Evolutionary conservation across 106 monocot species (phyloP).

Genomic region (Dioscorea zingiberensis): DNA sequence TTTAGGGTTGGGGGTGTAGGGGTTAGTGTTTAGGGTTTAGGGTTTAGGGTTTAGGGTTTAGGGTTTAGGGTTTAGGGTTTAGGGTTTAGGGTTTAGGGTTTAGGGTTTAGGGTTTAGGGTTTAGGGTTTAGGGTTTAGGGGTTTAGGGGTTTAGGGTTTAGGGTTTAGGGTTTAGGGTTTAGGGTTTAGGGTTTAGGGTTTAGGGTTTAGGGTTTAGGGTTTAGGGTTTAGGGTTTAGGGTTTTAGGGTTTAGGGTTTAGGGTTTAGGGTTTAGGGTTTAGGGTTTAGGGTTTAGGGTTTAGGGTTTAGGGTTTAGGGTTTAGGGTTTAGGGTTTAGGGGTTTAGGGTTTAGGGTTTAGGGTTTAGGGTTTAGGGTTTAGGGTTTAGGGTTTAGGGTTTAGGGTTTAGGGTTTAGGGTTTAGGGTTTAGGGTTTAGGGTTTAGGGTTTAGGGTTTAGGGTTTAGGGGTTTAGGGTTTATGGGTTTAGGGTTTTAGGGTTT

Average conservation of each 20-base stretch:
- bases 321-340: conserved; percentile 27
- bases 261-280: conserved; percentile 11
- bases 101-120: conserved; percentile 21
- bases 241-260: conserved; percentile 20
- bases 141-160: conserved; percentile 30
- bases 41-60: conserved; percentile 25
- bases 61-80: conserved; percentile 21
- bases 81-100: conserved; percentile 12
- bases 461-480: conserved; percentile 31
- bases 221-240: conserved; percentile 18
- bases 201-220: conserved; percentile 25
- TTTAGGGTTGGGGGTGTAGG: conserved; percentile 12
- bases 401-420: conserved; percentile 26
- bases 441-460: conserved; percentile 21
- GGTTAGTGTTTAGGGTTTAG: conserved; percentile 20
- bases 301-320: conserved; percentile 28
- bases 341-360: conserved; percentile 24
- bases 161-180: conserved; percentile 36
- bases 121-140: conserved; percentile 33
- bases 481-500: conserved; percentile 17
- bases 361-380: conserved; percentile 25
- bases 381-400: conserved; percentile 20
- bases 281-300: conserved; percentile 19
- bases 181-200: conserved; percentile 33
- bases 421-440: conserved; percentile 27